phyloP scores from a whole-genome alignment of 441 rosid genomes.

The Jatropha podagrica region DNA sequence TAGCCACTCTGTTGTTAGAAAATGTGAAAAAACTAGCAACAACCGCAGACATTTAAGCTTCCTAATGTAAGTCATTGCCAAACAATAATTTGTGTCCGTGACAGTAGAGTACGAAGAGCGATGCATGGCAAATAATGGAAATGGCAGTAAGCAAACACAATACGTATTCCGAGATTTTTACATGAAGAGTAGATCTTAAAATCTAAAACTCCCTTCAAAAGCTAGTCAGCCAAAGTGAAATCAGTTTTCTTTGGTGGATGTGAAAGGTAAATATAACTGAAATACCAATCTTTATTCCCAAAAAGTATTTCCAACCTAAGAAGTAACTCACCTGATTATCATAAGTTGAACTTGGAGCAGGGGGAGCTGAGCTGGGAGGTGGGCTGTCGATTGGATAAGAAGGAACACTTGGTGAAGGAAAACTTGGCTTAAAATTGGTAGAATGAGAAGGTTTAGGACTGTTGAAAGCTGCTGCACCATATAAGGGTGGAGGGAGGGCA shows the following conservation, averaged over 20 bases:
- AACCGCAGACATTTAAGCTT: not conserved
- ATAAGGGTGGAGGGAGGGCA: conserved; percentile 82
- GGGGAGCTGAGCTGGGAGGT: conserved; percentile 46
- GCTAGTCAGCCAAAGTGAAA: not conserved
- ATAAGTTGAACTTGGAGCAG: conserved; percentile 35
- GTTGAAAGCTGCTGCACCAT: conserved; percentile 45
- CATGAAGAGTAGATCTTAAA: not conserved
- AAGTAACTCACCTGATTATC: conserved; percentile 58
- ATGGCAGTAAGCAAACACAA: not conserved
- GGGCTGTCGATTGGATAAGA: conserved; percentile 38
- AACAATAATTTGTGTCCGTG: not conserved
- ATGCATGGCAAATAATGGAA: not conserved
- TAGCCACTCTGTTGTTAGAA: not conserved
- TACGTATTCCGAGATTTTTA: not conserved
- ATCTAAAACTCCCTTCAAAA: not conserved
- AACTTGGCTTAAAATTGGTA: conserved; percentile 45
- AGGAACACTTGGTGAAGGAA: conserved; percentile 12
- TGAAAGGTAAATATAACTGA: not conserved
- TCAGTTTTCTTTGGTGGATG: not conserved
- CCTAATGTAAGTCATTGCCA: not conserved
- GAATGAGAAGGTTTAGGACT: conserved; percentile 42
- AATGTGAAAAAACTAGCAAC: not conserved
- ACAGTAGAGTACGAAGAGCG: not conserved
- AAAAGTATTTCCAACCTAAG: not conserved
- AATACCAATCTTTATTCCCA: not conserved